Conservation (phyloP, 345 rosid species). For the Melastoma malabathricum region DNA sequence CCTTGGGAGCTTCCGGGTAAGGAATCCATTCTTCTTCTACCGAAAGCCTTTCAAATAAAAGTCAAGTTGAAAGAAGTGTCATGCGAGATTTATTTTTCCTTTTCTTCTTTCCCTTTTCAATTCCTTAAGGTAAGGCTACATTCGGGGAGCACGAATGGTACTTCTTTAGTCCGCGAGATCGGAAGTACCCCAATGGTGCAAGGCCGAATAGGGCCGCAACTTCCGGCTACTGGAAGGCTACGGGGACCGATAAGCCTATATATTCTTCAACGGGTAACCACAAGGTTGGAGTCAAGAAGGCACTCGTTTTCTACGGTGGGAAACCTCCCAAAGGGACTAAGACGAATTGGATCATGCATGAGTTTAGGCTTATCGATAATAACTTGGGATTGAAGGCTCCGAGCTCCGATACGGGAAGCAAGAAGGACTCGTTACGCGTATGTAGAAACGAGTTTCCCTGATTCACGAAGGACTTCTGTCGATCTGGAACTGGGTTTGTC, state of each 20-base stretch:
- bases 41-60: neutral
- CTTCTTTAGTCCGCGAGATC: conserved; percentile 37
- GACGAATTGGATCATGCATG: conserved; percentile 49
- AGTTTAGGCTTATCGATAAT: conserved; percentile 22
- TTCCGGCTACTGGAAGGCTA: conserved; percentile 49
- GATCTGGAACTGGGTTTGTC: neutral
- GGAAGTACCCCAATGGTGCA: conserved; percentile 41
- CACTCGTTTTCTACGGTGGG: conserved; percentile 35
- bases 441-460: neutral
- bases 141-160: conserved; percentile 47
- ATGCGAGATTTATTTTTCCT: neutral
- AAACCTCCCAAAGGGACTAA: conserved; percentile 45
- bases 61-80: no score
- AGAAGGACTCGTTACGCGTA: conserved; percentile 35
- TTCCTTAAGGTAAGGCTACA: conserved; percentile 28
- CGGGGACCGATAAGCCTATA: conserved; percentile 40
- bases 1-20: conserved; percentile 47
- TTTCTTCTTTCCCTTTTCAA: neutral
- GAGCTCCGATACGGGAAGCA: conserved; percentile 12
- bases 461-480: neutral
- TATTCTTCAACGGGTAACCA: conserved; percentile 19
- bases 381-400: conserved; percentile 14
- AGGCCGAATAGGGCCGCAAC: conserved; percentile 46
- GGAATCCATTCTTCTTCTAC: neutral
- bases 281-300: conserved; percentile 41